Conservation (phyloP, 441 rosid species). For the Rhodomyrtus psidioides region DNA sequence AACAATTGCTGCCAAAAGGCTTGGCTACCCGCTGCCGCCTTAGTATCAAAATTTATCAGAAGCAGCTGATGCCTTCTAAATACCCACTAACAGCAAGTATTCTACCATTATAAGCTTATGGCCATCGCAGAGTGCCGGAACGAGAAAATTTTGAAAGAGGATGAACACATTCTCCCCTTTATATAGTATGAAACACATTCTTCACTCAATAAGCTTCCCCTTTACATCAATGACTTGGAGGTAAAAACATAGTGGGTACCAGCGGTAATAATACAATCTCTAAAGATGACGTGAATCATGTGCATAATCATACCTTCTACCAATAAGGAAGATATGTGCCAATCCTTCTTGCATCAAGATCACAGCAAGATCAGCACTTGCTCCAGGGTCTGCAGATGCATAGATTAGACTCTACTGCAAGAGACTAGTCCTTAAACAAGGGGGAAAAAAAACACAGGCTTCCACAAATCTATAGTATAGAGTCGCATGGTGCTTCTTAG, state of each 20-base stretch:
- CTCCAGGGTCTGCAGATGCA: no score
- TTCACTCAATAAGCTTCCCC: not conserved
- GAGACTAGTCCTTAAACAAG: no score
- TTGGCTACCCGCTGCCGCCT: not conserved
- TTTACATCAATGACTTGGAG: not conserved
- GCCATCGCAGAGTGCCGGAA: not conserved
- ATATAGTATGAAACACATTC: not conserved
- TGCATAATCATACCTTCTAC: constrained; percentile 54
- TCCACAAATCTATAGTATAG: not conserved
- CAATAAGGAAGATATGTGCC: constrained; percentile 70
- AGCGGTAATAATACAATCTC: not conserved
- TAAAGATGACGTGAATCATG: not conserved
- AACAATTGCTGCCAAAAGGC: not conserved
- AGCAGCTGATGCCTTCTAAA: not conserved
- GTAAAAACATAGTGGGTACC: not conserved
- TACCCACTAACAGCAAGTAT: not conserved
- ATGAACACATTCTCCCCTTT: not conserved
- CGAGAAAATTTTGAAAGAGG: not conserved
- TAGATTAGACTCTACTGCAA: no score
- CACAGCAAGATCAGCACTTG: constrained; percentile 92
- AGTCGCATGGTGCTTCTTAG: not conserved
- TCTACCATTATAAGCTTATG: not conserved
- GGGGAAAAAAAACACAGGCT: not conserved
- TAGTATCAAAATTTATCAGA: not conserved
- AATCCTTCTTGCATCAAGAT: constrained; percentile 98